Conservation (phyloP, 306 rosid species). For the Malus orientalis region DNA sequence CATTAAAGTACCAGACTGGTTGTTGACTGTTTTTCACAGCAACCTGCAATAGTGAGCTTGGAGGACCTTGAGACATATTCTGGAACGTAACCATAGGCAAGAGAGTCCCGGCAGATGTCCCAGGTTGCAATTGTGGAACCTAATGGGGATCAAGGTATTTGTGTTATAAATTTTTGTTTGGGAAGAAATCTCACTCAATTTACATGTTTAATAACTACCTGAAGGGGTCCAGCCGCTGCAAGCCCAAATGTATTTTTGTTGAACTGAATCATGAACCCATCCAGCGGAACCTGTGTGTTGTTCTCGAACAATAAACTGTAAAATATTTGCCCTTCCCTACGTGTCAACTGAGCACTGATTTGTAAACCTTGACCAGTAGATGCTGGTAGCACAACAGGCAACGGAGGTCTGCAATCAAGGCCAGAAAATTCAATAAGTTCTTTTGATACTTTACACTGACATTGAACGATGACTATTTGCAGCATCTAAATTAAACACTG, state of each 20-base stretch:
- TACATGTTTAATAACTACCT: slow-evolving; percentile 39
- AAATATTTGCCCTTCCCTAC: slow-evolving; percentile 74
- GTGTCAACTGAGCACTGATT: slow-evolving; percentile 84
- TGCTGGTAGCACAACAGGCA: slow-evolving; percentile 72
- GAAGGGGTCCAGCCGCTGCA: slow-evolving; percentile 86
- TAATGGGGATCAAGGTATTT: slow-evolving; percentile 24
- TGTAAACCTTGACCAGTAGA: slow-evolving; percentile 92
- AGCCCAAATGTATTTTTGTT: slow-evolving; percentile 95
- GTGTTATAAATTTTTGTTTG: slow-evolving; percentile 5
- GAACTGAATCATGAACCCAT: slow-evolving; percentile 97
- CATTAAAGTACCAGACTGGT: slow-evolving; percentile 92
- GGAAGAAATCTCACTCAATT: not conserved
- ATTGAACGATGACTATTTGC: not conserved
- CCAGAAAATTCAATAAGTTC: slow-evolving; percentile 18
- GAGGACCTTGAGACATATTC: slow-evolving; percentile 94
- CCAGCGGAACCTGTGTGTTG: slow-evolving; percentile 69
- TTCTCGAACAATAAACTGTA: slow-evolving; percentile 81
- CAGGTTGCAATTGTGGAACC: slow-evolving; percentile 85
- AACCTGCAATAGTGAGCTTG: slow-evolving; percentile 81
- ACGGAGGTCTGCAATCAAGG: slow-evolving; percentile 60
- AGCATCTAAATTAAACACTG: not conserved
- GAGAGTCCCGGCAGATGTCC: slow-evolving; percentile 55
- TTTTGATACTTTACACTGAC: not conserved
- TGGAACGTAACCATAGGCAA: slow-evolving; percentile 93
- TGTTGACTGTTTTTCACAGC: slow-evolving; percentile 90